Evolutionary conservation across 106 monocot genomes (phyloP).

Genomic region (Vanilla planifolia): DNA sequence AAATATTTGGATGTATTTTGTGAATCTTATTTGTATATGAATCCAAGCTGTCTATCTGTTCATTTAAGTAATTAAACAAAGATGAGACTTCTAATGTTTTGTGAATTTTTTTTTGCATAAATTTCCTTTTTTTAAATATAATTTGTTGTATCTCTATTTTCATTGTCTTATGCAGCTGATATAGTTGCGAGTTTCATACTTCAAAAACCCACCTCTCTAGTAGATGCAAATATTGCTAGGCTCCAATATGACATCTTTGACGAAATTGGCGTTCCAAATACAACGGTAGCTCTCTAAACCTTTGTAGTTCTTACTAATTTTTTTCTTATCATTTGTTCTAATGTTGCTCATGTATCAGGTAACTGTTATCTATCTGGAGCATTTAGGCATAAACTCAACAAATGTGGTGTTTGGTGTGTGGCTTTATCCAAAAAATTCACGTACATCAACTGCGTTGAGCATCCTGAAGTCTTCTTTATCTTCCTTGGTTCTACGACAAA

Average conservation of each 20-base stretch:
- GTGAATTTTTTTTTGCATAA: no score
- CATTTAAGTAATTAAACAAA: not conserved
- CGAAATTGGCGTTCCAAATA: constrained; percentile 76
- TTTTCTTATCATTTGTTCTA: constrained; percentile 6
- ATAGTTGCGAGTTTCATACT: constrained; percentile 82
- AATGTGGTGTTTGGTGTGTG: constrained; percentile 78
- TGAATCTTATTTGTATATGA: not conserved
- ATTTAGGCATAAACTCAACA: constrained; percentile 64
- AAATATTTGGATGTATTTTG: not conserved
- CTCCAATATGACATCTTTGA: constrained; percentile 81
- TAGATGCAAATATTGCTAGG: constrained; percentile 45
- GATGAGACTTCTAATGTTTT: not conserved
- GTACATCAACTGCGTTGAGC: constrained; percentile 58
- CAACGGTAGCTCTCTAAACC: constrained; percentile 40
- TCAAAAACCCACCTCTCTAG: constrained; percentile 39
- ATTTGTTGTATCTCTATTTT: constrained; percentile 4
- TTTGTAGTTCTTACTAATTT: not conserved
- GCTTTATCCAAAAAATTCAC: constrained; percentile 62
- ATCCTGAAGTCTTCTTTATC: constrained; percentile 64
- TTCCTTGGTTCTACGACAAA: constrained; percentile 46
- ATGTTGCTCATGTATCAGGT: constrained; percentile 34
- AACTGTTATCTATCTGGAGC: constrained; percentile 36
- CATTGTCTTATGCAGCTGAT: constrained; percentile 35
- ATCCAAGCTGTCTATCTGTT: not conserved
- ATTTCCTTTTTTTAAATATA: no score